Base-by-base conservation (phyloP, 257 asterid genomes). In the Thymus mandschuricus region DNA sequence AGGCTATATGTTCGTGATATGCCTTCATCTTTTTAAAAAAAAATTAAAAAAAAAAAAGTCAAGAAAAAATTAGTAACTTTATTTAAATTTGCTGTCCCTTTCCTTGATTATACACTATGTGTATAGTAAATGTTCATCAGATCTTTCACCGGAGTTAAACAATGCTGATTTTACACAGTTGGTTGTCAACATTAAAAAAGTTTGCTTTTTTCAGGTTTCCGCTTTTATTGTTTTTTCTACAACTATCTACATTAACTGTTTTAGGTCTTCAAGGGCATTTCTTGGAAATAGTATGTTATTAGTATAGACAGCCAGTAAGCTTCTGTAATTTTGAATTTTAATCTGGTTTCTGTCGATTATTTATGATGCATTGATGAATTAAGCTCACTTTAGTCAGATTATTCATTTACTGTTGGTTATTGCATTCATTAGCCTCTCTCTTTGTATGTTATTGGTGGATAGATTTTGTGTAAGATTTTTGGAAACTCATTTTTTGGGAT, bases 171-270 rank as follows among this genome's bases (percentile, higher is more conserved):
- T 64, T 31, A 43, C 31, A n/a, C 28, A 52, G 40, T 64, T 64
- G 48, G 66, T 54, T n/a, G 51, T 62, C 71, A 63, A n/a, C 46
- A 62, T 63, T 72, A 33, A 40, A 31, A 21, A 64, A 43, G 64
- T 55, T 55, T 73, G 44, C 44, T 52, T 63, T 21, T 43, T 63
- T n/a, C 13, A 12, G n/a, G 15, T 29, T 64, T 64, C 48, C 60
- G 75, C 68, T 59, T 33, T 70, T 44, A n/a, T 70, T 30, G 56
- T 21, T 59, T 70, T 21, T 31, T 45, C 34, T 52, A 28, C 4
- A 29, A 41, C 2, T 64, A 44, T 3, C 29, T 58, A 4, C 61
- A 51, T 50, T 67, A 15, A 38, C 41, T 41, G 4, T 45, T 64
- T 64, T 45, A 29, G 66, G 41, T 49, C 31, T 43, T 28, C 21